Percentiles rank a stretch among this genome's conserved stretches.
phyloP scores from a whole-genome alignment of 148 eudicot species.

The Fallopia convolvulus region DNA sequence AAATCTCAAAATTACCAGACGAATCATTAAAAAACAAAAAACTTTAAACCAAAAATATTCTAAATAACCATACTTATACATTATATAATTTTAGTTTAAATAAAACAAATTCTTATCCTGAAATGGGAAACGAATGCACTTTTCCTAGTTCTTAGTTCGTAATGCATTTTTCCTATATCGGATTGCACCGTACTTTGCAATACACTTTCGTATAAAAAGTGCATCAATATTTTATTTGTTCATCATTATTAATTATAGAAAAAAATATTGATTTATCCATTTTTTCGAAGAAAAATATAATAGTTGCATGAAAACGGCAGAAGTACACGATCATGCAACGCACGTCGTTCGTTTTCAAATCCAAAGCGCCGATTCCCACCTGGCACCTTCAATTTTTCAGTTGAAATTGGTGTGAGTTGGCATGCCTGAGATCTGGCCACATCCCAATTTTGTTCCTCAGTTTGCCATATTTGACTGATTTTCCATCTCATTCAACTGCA shows the following conservation, averaged over 20 bases:
- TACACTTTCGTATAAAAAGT: too few relatives aligned
- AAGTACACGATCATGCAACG: neutral
- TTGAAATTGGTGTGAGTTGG: neutral
- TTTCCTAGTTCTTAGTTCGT: too few relatives aligned
- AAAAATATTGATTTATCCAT: neutral
- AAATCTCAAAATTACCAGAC: too few relatives aligned
- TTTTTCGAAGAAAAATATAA: neutral
- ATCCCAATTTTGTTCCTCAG: neutral
- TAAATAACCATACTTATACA: too few relatives aligned
- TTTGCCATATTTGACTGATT: neutral
- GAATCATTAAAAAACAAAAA: too few relatives aligned
- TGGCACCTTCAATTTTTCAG: neutral
- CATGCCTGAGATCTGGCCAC: neutral
- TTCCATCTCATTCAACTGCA: neutral
- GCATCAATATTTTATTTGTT: too few relatives aligned
- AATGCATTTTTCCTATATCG: too few relatives aligned
- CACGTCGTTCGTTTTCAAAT: neutral
- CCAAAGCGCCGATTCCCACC: neutral
- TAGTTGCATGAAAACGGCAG: neutral
- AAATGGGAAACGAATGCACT: too few relatives aligned
- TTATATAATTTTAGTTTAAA: too few relatives aligned
- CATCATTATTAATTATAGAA: neutral
- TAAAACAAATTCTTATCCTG: too few relatives aligned
- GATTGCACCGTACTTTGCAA: too few relatives aligned
- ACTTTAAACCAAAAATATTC: too few relatives aligned